phyloP scores from a whole-genome alignment of 1,284 basidiomycete genomes.

The Puccinia hordei region DNA sequence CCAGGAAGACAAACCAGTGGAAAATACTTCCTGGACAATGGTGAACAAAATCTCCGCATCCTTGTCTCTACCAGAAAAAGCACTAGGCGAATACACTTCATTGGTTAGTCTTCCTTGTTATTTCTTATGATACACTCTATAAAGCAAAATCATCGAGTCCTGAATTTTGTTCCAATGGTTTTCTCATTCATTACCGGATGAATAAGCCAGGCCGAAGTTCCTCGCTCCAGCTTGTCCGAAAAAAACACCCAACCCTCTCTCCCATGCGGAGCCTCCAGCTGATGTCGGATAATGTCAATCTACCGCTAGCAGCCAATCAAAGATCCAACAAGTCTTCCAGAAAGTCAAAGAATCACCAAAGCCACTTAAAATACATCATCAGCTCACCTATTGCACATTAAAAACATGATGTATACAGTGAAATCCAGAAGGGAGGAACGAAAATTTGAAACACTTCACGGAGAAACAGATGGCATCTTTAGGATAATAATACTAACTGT shows the following conservation, averaged over 20 bases:
- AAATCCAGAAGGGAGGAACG: neutral
- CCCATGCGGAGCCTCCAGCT: conserved; percentile 26
- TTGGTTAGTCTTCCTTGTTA: neutral
- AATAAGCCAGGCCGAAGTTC: conserved; percentile 13
- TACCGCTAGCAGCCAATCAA: neutral
- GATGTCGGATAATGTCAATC: neutral
- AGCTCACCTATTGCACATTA: neutral
- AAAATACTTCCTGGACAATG: neutral
- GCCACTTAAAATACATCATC: conserved; percentile 28
- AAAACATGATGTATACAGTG: neutral
- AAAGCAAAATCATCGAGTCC: neutral
- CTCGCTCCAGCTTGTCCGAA: neutral
- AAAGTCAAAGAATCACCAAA: conserved; percentile 18
- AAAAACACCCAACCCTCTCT: conserved; percentile 6
- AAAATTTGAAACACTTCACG: neutral
- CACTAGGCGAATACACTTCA: conserved; percentile 2
- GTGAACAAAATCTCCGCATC: conserved; percentile 14
- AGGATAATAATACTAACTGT: neutral
- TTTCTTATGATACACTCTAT: neutral
- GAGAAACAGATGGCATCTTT: neutral
- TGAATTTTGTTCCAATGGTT: neutral
- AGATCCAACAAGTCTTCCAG: conserved; percentile 8
- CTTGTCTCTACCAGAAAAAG: conserved; percentile 26
- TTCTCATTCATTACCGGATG: neutral
- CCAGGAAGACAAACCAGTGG: neutral